Percentiles rank a stretch among this genome's conserved stretches.
These are phyloP conservation scores for Aspergillus sclerotialis DNA, from an alignment of 2,329 filamentous ascomycete species.

Conservation along the genomic window DNA sequence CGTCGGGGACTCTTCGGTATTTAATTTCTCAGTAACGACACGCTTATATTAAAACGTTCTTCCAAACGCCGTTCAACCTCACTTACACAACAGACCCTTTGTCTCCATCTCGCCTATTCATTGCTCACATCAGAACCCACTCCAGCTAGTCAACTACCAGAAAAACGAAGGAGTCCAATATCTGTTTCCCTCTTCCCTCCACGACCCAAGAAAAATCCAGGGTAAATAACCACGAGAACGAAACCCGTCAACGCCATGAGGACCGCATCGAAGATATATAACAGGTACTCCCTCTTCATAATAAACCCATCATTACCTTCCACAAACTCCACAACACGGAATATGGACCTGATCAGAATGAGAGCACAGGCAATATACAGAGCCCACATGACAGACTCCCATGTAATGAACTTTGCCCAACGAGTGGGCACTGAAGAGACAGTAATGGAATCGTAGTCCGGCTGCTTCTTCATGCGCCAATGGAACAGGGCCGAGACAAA, in stretches of 20 bases:
- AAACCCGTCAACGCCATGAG: conserved; percentile 18
- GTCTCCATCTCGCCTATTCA: too few species aligned
- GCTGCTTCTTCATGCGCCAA: conserved; percentile 15
- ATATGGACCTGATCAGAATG: conserved; percentile 26
- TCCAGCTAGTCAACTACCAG: too few species aligned
- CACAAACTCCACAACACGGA: conserved; percentile 25
- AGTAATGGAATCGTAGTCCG: not conserved
- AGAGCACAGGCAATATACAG: conserved; percentile 20
- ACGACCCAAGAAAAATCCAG: not conserved
- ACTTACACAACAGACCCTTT: too few species aligned
- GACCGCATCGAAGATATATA: conserved; percentile 28
- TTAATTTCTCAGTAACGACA: too few species aligned
- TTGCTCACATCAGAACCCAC: too few species aligned
- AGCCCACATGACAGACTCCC: conserved; percentile 4
- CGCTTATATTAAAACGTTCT: too few species aligned
- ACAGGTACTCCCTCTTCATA: conserved; percentile 20
- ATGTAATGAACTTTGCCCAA: not conserved
- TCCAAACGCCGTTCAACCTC: too few species aligned
- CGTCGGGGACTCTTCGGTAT: too few species aligned
- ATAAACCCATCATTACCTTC: conserved; percentile 24
- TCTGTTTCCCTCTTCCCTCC: too few species aligned
- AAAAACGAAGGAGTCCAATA: too few species aligned
- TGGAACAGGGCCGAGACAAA: conserved; percentile 47
- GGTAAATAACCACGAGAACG: not conserved
- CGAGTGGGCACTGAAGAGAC: not conserved